Base-by-base conservation (phyloP, 805 yeast species). In the Starmera quercuum region DNA sequence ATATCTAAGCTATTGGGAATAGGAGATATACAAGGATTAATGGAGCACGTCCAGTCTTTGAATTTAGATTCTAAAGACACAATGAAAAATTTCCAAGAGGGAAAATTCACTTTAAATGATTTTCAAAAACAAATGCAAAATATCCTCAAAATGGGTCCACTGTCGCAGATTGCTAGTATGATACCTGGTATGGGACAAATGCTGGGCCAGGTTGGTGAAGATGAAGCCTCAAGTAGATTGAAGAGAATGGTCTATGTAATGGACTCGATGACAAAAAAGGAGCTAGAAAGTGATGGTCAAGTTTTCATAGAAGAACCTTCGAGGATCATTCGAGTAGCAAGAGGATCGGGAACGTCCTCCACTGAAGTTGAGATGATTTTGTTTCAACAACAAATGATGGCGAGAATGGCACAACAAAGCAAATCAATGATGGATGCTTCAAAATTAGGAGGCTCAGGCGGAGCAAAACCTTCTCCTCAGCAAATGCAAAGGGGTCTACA, bases 211-310 rank as follows among this genome's bases (percentile, higher is more conserved):
- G 78, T 85, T 29, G 92, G 95, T 19, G 97, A 87, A 54, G 95
- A 86, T 47, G 97, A 92, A 49, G 80, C 95, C 0, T 74, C 85
- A n/a, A 70, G 73, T 35, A 72, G 81, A 51, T 68, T 90, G 64
- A 90, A 88, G 55, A 71, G 80, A 43, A 86, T 90, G 94, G 78
- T 90, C 30, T 88, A 74, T 50, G 79, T 90, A 20, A 74, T 90
- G 83, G 98, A 90, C 57, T 86, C 97, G 3, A 90, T 90, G 98
- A 90, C 96, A 2, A 79, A 78, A 44, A 67, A 80, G 51, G 98
- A 90, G 63, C 71, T 90, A 40, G 95, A 86, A 49, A 74, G 85
- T 42, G 97, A 90, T 56, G 97, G 97, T 2, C 65, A 75, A 39
- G 60, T 83, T 15, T 86, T 90, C 56, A 68, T 73, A 25, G 76